Conservation (phyloP, 2,329 filamentous ascomycete genomes). For the Fusarium fujikuroi region DNA sequence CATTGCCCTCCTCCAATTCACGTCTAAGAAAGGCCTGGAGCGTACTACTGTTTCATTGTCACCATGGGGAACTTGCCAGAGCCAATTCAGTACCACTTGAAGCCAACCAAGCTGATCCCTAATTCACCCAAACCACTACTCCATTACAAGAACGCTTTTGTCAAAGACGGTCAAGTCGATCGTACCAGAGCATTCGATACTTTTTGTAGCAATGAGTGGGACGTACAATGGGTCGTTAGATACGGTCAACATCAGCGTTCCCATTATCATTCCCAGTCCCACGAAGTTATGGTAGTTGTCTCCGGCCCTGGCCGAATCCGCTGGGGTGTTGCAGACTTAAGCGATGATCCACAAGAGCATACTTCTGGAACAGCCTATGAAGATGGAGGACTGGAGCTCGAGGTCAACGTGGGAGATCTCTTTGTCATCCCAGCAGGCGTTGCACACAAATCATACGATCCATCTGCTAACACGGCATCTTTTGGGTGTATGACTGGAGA, state of each 20-base stretch:
- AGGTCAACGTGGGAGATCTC: conserved; percentile 13
- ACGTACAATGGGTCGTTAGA: conserved; percentile 12
- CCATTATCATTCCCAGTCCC: conserved; percentile 10
- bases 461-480: not conserved
- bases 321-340: conserved; percentile 16
- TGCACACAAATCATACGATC: conserved; percentile 15
- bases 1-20: accelerated
- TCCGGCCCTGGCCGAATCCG: conserved; percentile 4
- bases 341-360: conserved; percentile 5
- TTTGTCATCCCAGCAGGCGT: conserved; percentile 14
- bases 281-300: conserved; percentile 15
- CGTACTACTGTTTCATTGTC: accelerated
- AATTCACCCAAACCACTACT: conserved; percentile 18
- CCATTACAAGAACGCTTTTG: conserved; percentile 8
- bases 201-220: conserved; percentile 1
- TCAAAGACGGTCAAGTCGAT: conserved; percentile 7
- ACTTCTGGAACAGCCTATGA: conserved; percentile 8
- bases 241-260: conserved; percentile 15
- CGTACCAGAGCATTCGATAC: conserved; percentile 9
- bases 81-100: conserved; percentile 7
- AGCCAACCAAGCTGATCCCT: conserved; percentile 12
- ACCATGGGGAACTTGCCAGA: conserved; percentile 1
- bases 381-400: conserved; percentile 1
- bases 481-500: conserved; percentile 18
- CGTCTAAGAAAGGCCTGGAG: accelerated